These are phyloP conservation scores for Backusella sp. DNA, from an alignment of 192 early-diverging fungal genomes.

Conservation along the genomic window DNA sequence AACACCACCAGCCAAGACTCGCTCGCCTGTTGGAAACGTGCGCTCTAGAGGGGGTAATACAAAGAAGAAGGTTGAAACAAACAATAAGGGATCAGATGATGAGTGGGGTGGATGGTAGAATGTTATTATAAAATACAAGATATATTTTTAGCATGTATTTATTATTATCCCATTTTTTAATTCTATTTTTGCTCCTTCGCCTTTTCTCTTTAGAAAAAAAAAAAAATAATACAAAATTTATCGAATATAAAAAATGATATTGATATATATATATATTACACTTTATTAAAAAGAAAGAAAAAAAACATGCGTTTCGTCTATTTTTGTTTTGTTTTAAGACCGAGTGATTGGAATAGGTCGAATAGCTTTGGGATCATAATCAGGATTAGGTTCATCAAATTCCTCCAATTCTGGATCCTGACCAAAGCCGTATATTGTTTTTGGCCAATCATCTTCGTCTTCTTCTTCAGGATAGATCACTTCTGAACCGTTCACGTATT, in stretches of 20 bases:
- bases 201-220: not conserved
- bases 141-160: not conserved
- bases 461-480: conserved; percentile 3
- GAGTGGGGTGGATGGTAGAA: conserved; percentile 15
- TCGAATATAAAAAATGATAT: not conserved
- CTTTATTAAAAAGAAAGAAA: not conserved
- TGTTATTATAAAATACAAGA: not conserved
- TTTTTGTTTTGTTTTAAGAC: not conserved
- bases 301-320: not conserved
- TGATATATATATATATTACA: conserved; percentile 11
- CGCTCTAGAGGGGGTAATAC: conserved; percentile 5
- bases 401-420: not conserved
- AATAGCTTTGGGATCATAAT: not conserved
- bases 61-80: conserved; percentile 2
- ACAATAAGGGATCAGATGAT: not conserved
- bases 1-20: not conserved
- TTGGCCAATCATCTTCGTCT: conserved; percentile 18
- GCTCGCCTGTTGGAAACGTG: not conserved
- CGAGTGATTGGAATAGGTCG: conserved; percentile 2
- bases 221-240: not conserved
- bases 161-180: not conserved
- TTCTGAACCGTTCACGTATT: not conserved
- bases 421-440: not conserved
- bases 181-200: not conserved
- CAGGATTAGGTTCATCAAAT: not conserved